phyloP scores from a whole-genome alignment of 768 basidiomycete species.

The Trametes gibbosa region DNA sequence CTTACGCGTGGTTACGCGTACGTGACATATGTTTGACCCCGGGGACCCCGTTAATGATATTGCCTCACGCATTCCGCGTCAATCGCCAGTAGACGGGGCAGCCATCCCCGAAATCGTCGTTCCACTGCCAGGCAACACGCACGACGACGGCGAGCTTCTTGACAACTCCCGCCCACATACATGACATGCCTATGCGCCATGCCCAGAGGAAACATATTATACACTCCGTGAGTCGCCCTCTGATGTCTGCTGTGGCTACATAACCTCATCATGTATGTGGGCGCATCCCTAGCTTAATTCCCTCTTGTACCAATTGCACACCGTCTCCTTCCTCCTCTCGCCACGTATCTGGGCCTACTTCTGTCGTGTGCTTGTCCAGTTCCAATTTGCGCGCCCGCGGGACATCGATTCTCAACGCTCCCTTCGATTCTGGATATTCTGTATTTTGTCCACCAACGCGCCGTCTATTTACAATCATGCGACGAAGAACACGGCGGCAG shows the following conservation, averaged over 20 bases:
- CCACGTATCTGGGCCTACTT: slow-evolving; percentile 59
- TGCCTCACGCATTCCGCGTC: slow-evolving; percentile 2
- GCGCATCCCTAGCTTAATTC: slow-evolving; percentile 58
- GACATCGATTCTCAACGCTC: slow-evolving; percentile 63
- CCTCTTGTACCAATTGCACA: slow-evolving; percentile 69
- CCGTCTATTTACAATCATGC: slow-evolving; percentile 63
- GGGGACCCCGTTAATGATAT: background rate
- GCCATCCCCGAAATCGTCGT: background rate
- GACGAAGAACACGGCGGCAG: slow-evolving; percentile 48
- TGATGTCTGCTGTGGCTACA: background rate
- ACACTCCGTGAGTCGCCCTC: slow-evolving; percentile 23
- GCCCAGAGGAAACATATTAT: slow-evolving; percentile 33
- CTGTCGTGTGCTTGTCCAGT: slow-evolving; percentile 57
- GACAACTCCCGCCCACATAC: slow-evolving; percentile 12
- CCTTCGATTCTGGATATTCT: slow-evolving; percentile 64
- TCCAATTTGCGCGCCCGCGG: slow-evolving; percentile 63
- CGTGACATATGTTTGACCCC: slow-evolving; percentile 7
- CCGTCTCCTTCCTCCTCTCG: slow-evolving; percentile 74
- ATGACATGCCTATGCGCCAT: slow-evolving; percentile 33
- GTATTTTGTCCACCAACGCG: slow-evolving; percentile 57
- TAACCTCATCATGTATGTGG: background rate
- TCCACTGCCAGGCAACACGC: background rate
- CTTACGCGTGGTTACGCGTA: slow-evolving; percentile 7
- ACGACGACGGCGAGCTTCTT: slow-evolving; percentile 9
- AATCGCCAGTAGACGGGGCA: background rate